These are phyloP conservation scores for Phytophthora syringae DNA, from an alignment of 352 stramenopile genomes.

Conservation along the genomic window DNA sequence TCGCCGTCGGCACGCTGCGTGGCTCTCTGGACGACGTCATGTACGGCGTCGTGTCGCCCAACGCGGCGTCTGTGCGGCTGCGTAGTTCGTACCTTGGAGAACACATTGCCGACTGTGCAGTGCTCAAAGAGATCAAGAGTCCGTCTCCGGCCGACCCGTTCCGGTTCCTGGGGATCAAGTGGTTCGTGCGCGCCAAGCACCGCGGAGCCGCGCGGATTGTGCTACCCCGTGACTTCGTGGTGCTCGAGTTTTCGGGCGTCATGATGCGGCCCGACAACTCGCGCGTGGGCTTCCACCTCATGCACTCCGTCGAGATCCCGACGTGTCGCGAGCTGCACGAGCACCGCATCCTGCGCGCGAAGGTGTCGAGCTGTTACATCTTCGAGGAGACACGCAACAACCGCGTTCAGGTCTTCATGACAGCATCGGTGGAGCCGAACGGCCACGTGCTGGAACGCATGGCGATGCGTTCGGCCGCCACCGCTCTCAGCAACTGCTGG, in stretches of 20 bases:
- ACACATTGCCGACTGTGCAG: conserved; percentile 53
- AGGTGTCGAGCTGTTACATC: conserved; percentile 59
- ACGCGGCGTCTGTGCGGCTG: conserved; percentile 41
- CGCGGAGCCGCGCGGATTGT: conserved; percentile 44
- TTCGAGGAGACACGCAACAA: conserved; percentile 60
- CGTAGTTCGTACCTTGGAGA: conserved; percentile 59
- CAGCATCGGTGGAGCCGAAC: conserved; percentile 51
- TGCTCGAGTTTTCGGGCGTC: conserved; percentile 59
- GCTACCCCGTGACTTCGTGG: conserved; percentile 54
- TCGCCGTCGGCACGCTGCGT: conserved; percentile 46
- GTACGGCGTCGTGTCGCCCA: conserved; percentile 58
- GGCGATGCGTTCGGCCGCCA: conserved; percentile 48
- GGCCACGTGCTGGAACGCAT: conserved; percentile 52
- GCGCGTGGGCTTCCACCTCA: conserved; percentile 59
- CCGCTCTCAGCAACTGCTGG: conserved; percentile 65
- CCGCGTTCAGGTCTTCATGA: conserved; percentile 72
- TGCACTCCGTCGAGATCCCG: conserved; percentile 56
- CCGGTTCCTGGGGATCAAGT: conserved; percentile 66
- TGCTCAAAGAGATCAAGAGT: conserved; percentile 51
- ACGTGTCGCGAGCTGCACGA: conserved; percentile 46
- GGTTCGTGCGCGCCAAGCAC: conserved; percentile 53
- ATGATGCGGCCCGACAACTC: conserved; percentile 56
- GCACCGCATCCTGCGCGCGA: conserved; percentile 49
- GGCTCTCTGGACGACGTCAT: conserved; percentile 65
- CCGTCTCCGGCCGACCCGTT: conserved; percentile 51